These are phyloP conservation scores for Mycena albidolilacea DNA, from an alignment of 768 basidiomycete genomes.

Conservation along the genomic window DNA sequence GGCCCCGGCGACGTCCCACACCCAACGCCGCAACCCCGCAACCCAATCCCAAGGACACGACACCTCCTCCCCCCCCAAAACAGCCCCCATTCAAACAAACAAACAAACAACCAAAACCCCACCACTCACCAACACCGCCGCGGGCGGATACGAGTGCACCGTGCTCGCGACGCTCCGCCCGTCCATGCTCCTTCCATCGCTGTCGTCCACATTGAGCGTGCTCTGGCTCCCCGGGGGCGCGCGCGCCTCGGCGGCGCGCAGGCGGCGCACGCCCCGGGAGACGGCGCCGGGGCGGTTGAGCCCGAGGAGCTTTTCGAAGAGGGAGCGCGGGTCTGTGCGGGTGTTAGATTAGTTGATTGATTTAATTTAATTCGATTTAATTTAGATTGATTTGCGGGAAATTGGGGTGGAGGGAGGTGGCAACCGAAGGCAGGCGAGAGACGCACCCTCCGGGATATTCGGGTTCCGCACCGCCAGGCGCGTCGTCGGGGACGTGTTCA, in stretches of 20 bases:
- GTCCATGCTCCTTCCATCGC: slow-evolving; percentile 49
- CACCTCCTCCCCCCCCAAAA: too few species aligned
- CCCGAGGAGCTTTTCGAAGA: slow-evolving; percentile 81
- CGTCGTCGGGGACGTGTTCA: slow-evolving; percentile 95
- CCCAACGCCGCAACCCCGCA: too few species aligned
- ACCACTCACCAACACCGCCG: slow-evolving; percentile 69
- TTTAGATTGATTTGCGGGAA: too few species aligned
- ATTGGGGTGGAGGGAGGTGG: too few species aligned
- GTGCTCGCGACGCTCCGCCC: slow-evolving; percentile 54
- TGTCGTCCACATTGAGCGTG: slow-evolving; percentile 59
- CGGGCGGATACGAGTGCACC: slow-evolving; percentile 67
- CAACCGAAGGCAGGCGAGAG: too few species aligned
- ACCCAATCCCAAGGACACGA: too few species aligned
- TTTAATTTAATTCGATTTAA: too few species aligned
- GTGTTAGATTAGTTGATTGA: not conserved
- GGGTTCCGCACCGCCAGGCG: slow-evolving; percentile 89
- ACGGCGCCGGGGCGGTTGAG: slow-evolving; percentile 81
- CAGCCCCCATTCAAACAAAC: too few species aligned
- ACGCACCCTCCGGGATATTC: slow-evolving; percentile 72
- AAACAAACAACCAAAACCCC: too few species aligned
- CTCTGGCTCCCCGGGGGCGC: slow-evolving; percentile 72
- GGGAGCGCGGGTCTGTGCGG: slow-evolving; percentile 73
- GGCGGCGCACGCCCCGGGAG: slow-evolving; percentile 86
- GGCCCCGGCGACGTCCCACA: too few species aligned
- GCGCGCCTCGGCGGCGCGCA: slow-evolving; percentile 84